These are phyloP conservation scores for Ammopiptanthus mongolicus DNA, from an alignment of 306 rosid species.

Conservation along the genomic window DNA sequence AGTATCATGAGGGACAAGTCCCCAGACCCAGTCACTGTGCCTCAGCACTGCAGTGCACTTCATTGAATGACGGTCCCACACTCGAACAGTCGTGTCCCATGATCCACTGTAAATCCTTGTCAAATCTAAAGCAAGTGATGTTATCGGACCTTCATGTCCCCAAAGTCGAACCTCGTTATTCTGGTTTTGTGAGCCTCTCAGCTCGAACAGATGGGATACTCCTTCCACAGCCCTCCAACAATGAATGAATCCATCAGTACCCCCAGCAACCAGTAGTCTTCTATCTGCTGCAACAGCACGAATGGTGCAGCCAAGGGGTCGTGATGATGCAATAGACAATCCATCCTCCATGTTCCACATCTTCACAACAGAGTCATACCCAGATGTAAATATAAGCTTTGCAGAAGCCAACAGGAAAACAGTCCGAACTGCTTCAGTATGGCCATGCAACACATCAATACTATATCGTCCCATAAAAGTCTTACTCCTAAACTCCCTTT, in stretches of 20 bases:
- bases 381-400: conserved; percentile 79
- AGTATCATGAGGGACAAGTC: conserved; percentile 67
- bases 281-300: conserved; percentile 87
- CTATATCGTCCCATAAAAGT: conserved; percentile 86
- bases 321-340: conserved; percentile 67
- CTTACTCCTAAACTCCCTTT: conserved; percentile 90
- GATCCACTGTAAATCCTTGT: conserved; percentile 92
- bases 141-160: conserved; percentile 93
- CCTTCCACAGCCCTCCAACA: conserved; percentile 90
- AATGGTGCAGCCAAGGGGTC: conserved; percentile 78
- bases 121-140: conserved; percentile 81
- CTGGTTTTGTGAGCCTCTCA: conserved; percentile 50
- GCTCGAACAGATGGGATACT: conserved; percentile 63
- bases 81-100: conserved; percentile 90
- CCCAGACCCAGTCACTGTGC: conserved; percentile 96
- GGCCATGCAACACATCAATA: conserved; percentile 79
- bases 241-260: conserved; percentile 86
- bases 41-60: conserved; percentile 60
- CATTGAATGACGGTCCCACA: conserved; percentile 76
- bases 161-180: conserved; percentile 69
- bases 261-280: conserved; percentile 70
- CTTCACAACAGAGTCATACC: conserved; percentile 79
- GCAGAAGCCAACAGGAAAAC: conserved; percentile 80
- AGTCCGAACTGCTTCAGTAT: conserved; percentile 75
- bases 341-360: conserved; percentile 95